These are phyloP conservation scores for Curvularia spicifera DNA, from an alignment of 2,329 filamentous ascomycete genomes.

Conservation along the genomic window DNA sequence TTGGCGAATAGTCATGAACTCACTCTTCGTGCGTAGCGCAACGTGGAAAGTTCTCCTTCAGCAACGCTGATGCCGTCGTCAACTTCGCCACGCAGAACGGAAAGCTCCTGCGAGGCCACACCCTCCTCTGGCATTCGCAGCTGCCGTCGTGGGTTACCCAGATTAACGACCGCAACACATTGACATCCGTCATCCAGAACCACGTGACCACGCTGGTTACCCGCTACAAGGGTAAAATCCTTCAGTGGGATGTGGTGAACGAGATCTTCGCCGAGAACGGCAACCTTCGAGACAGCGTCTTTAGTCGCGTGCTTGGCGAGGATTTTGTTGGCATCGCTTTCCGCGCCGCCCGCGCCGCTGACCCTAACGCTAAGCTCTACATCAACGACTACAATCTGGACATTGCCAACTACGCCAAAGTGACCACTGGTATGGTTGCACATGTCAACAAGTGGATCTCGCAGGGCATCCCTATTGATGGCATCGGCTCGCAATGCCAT, in stretches of 20 bases:
- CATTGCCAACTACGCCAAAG: slow-evolving; percentile 64
- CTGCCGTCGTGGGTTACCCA: slow-evolving; percentile 63
- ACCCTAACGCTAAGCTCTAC: slow-evolving; percentile 72
- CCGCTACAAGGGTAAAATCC: slow-evolving; percentile 69
- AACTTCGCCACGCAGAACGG: slow-evolving; percentile 63
- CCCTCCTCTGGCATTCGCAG: slow-evolving; percentile 66
- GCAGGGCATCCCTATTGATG: slow-evolving; percentile 68
- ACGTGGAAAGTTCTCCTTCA: slow-evolving; percentile 61
- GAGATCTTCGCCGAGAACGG: slow-evolving; percentile 66
- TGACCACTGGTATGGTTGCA: slow-evolving; percentile 58
- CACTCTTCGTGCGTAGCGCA: not conserved
- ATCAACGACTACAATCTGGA: slow-evolving; percentile 76
- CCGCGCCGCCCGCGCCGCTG: slow-evolving; percentile 68
- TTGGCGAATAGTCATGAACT: not conserved
- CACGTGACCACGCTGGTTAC: slow-evolving; percentile 65
- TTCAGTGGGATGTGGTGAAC: slow-evolving; percentile 56
- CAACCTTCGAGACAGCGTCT: slow-evolving; percentile 65
- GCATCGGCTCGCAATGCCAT: slow-evolving; percentile 67
- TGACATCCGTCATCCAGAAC: slow-evolving; percentile 64
- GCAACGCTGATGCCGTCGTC: slow-evolving; percentile 65
- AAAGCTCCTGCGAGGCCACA: slow-evolving; percentile 68
- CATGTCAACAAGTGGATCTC: slow-evolving; percentile 70
- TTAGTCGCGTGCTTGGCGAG: slow-evolving; percentile 72
- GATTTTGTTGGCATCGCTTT: slow-evolving; percentile 74
- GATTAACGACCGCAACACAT: slow-evolving; percentile 59